Evolutionary conservation across 2,329 filamentous ascomycete genomes (phyloP), one percentile per base, ranked within the genome.

Genomic region (Monilinia vaccinii-corymbosi): DNA sequence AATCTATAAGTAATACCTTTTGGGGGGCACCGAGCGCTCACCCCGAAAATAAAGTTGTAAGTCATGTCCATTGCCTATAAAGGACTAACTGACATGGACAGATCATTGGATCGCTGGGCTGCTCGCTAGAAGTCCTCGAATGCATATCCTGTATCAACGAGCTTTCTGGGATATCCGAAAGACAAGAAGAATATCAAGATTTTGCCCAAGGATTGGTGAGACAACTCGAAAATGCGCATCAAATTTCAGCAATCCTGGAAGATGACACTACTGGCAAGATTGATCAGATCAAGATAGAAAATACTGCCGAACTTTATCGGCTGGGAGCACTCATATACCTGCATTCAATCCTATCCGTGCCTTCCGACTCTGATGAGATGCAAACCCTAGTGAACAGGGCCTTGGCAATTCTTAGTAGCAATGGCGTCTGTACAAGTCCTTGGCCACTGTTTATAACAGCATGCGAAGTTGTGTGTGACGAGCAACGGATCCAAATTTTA

Each of bases 401-500:
- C 0, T 73, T 79, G 48, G 61, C 64, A 0, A 66, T 75, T 6
- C 63, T 79, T 4, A 67, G 67, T 31, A 69, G 65, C 23, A 69
- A 79, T 16, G 69, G 73, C 9, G 70, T 76, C 34, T 78, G 75
- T 61, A 79, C 76, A 10, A 78, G 76, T 62, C 77, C 77, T 4
- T 79, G 77, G 77, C 77, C 77, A 8, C 66, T 79, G 5, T 79
- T 79, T 55, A 73, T 79, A 34, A 66, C 78, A 16, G 77, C 76
- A 0, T 79, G 76, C 63, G 76, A 77, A 65, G 73, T 73, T 10
- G 70, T 71, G 34, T 71, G 69, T 18, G 77, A 79, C 50, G 69
- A 72, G 25, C 74, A 78, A 57, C 70, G 76, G 25, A 73, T 78
- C 34, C 62, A 64, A 44, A 71, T 78, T 10, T 67, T 79, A 13